Conservation (phyloP, 2,329 filamentous ascomycete genomes). For the Fusarium citri region DNA sequence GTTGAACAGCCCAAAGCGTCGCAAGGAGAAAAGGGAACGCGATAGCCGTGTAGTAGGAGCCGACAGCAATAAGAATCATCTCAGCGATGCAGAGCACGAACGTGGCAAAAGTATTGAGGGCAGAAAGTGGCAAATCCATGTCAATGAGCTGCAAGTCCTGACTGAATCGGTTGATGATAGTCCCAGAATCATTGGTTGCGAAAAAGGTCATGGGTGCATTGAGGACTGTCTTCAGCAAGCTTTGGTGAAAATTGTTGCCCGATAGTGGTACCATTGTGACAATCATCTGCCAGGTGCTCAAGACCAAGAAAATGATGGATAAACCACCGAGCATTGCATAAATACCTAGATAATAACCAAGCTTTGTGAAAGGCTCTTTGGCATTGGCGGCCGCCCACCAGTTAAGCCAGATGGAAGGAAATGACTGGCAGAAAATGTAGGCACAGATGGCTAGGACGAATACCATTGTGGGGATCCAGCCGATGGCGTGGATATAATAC, state of each 20-base stretch:
- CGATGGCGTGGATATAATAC: conserved; percentile 46
- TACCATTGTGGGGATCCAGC: conserved; percentile 39
- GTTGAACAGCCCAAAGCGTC: conserved; percentile 29
- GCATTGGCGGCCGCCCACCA: conserved; percentile 45
- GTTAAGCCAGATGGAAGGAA: conserved; percentile 46
- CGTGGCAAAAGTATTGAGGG: conserved; percentile 40
- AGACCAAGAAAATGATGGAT: conserved; percentile 31
- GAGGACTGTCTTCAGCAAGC: conserved; percentile 39
- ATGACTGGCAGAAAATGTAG: conserved; percentile 43
- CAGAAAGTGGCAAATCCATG: conserved; percentile 49
- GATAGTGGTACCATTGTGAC: conserved; percentile 44
- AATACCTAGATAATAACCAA: conserved; percentile 42
- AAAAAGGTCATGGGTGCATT: conserved; percentile 52
- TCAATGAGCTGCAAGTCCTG: conserved; percentile 56
- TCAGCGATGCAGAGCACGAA: conserved; percentile 39
- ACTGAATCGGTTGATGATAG: conserved; percentile 54
- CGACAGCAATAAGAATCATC: conserved; percentile 34
- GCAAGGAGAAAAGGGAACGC: conserved; percentile 28
- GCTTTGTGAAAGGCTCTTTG: conserved; percentile 19
- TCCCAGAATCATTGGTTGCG: conserved; percentile 49
- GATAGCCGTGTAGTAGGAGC: conserved; percentile 35
- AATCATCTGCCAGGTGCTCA: conserved; percentile 44
- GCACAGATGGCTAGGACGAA: conserved; percentile 41
- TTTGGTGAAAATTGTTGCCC: conserved; percentile 38
- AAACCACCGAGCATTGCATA: conserved; percentile 38